Evolutionary conservation across 768 basidiomycete species (phyloP).

Genomic region (Kwoniella europaea): DNA sequence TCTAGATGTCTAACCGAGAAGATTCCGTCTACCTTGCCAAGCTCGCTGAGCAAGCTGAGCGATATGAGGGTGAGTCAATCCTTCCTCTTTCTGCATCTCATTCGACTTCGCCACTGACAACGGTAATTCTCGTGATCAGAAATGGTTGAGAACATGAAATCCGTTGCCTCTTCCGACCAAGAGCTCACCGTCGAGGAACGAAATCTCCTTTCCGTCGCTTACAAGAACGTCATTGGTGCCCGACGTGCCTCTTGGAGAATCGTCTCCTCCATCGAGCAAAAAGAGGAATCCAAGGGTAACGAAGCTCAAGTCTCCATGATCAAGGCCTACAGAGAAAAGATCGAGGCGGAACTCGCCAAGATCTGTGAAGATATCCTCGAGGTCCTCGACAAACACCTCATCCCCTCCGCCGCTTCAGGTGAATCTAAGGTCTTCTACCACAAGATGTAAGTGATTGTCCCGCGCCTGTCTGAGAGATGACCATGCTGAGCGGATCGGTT

Average conservation of each 20-base stretch:
- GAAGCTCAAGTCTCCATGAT: conserved; percentile 95
- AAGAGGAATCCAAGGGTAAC: conserved; percentile 98
- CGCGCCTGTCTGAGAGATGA: no score
- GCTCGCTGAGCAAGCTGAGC: conserved; percentile 99
- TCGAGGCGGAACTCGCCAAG: conserved; percentile 93
- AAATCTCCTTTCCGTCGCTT: conserved; percentile 94
- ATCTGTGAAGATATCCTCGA: conserved; percentile 99
- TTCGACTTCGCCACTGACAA: background rate
- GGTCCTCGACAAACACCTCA: conserved; percentile 96
- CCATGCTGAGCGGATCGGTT: no score
- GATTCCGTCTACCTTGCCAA: conserved; percentile 99
- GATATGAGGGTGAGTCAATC: conserved; percentile 79
- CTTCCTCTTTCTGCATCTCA: conserved; percentile 4
- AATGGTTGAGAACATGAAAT: conserved; percentile 99
- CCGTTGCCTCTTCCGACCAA: conserved; percentile 94
- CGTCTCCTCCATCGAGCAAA: conserved; percentile 97
- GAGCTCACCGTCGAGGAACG: conserved; percentile 98
- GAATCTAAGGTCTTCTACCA: conserved; percentile 99
- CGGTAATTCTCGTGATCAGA: conserved; percentile 62
- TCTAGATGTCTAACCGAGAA: conserved; percentile 70
- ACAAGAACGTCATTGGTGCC: conserved; percentile 99
- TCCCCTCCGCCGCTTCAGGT: conserved; percentile 89
- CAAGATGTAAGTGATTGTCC: conserved; percentile 76
- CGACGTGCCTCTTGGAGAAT: conserved; percentile 98
- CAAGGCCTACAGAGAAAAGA: conserved; percentile 97